phyloP scores from a whole-genome alignment of 2,329 filamentous ascomycete species.

The Ampelomyces quisqualis region DNA sequence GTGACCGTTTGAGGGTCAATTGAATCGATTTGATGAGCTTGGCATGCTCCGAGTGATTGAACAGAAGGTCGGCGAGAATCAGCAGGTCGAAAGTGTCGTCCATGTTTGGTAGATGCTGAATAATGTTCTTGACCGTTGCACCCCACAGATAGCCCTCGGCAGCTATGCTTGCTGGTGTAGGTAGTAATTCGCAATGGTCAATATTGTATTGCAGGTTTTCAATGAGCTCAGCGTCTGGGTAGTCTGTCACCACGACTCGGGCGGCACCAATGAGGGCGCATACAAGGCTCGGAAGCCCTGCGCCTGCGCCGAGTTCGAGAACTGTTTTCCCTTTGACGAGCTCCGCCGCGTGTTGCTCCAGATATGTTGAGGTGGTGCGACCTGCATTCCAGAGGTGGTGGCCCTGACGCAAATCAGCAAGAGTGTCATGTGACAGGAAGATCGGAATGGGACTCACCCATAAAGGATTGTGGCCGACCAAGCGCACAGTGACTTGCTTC shows the following conservation, averaged over 20 bases:
- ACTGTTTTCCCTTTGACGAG: slow-evolving; percentile 69
- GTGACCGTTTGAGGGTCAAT: slow-evolving; percentile 60
- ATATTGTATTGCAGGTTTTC: slow-evolving; percentile 78
- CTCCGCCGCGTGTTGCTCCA: slow-evolving; percentile 65
- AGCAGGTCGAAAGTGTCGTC: slow-evolving; percentile 69
- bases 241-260: slow-evolving; percentile 77
- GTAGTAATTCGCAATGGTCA: slow-evolving; percentile 52
- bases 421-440: background rate
- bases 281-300: slow-evolving; percentile 79
- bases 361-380: slow-evolving; percentile 72
- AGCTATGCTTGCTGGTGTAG: slow-evolving; percentile 40
- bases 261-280: slow-evolving; percentile 70
- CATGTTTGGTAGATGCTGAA: slow-evolving; percentile 55
- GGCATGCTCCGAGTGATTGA: slow-evolving; percentile 83
- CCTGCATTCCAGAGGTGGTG: slow-evolving; percentile 91
- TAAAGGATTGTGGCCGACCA: slow-evolving; percentile 83
- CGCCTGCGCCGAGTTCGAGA: slow-evolving; percentile 85
- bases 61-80: slow-evolving; percentile 84
- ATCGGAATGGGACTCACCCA: slow-evolving; percentile 58
- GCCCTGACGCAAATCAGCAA: slow-evolving; percentile 54
- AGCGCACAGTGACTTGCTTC: slow-evolving; percentile 65
- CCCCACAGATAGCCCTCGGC: slow-evolving; percentile 81
- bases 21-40: slow-evolving; percentile 74
- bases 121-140: slow-evolving; percentile 59
- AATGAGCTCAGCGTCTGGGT: slow-evolving; percentile 81